Evolutionary conservation across 2,329 filamentous ascomycete species (phyloP).

Genomic region (Cadophora sp.): DNA sequence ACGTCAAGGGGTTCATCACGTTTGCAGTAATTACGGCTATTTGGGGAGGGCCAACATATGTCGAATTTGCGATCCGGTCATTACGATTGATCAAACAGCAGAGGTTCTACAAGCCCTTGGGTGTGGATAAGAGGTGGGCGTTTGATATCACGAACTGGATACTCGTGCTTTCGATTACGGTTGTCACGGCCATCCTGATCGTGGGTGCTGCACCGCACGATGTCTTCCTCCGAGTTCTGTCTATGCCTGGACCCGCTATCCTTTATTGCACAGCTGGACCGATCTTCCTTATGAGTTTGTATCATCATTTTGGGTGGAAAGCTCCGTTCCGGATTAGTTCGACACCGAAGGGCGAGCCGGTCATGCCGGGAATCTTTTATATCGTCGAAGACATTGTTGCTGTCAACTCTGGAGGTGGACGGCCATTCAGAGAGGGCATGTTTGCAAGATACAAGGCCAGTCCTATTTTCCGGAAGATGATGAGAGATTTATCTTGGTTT

Average conservation of each 20-base stretch:
- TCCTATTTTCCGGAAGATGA: slow-evolving; percentile 51
- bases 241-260: slow-evolving; percentile 59
- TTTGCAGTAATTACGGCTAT: slow-evolving; percentile 62
- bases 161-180: slow-evolving; percentile 51
- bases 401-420: slow-evolving; percentile 68
- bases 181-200: slow-evolving; percentile 58
- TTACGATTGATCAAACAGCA: slow-evolving; percentile 56
- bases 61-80: slow-evolving; percentile 58
- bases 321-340: slow-evolving; percentile 70
- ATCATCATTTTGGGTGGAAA: slow-evolving; percentile 41
- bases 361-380: slow-evolving; percentile 67
- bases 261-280: slow-evolving; percentile 55
- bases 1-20: slow-evolving; percentile 49
- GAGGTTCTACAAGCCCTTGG: slow-evolving; percentile 58
- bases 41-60: slow-evolving; percentile 61
- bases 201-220: slow-evolving; percentile 58
- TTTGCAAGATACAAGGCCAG: slow-evolving; percentile 52
- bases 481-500: slow-evolving; percentile 50
- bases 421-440: slow-evolving; percentile 52
- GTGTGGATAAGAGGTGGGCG: slow-evolving; percentile 53
- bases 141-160: slow-evolving; percentile 58
- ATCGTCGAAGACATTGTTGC: slow-evolving; percentile 72
- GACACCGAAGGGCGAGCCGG: slow-evolving; percentile 62
- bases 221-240: slow-evolving; percentile 57
- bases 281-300: slow-evolving; percentile 49